Conservation (phyloP, 768 basidiomycete genomes). For the Termitomyces sp. region DNA sequence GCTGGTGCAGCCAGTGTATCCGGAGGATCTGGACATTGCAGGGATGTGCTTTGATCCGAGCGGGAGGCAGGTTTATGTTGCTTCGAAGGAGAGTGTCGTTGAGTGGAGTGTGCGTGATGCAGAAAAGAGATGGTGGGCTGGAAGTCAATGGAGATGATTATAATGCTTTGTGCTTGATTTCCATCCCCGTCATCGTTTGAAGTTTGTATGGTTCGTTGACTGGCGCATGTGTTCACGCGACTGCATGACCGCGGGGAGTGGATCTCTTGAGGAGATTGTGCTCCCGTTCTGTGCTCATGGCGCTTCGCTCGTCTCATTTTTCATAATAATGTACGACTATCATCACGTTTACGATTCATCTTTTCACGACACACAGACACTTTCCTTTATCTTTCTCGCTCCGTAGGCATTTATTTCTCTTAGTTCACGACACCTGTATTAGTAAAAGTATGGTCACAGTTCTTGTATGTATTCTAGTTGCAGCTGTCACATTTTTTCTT, state of each 20-base stretch:
- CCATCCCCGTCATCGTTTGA: background rate
- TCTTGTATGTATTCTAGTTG: background rate
- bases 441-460: background rate
- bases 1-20: constrained; percentile 10
- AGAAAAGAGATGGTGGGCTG: constrained; percentile 71
- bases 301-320: background rate
- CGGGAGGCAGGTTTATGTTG: constrained; percentile 66
- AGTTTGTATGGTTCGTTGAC: background rate
- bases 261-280: background rate
- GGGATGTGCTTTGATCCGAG: constrained; percentile 71
- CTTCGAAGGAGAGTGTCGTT: constrained; percentile 57
- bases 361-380: background rate
- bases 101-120: constrained; percentile 75
- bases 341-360: background rate
- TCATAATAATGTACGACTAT: background rate
- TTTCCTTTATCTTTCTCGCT: background rate
- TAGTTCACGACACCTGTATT: background rate
- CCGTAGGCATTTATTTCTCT: background rate
- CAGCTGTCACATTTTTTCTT: too few relatives aligned
- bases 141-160: constrained; percentile 37
- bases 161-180: background rate
- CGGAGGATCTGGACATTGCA: constrained; percentile 52
- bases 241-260: background rate
- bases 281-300: background rate
- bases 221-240: background rate